These are phyloP conservation scores for Cryptosporidium tyzzeri DNA, from an alignment of 169 alveolate genomes.

Conservation along the genomic window DNA sequence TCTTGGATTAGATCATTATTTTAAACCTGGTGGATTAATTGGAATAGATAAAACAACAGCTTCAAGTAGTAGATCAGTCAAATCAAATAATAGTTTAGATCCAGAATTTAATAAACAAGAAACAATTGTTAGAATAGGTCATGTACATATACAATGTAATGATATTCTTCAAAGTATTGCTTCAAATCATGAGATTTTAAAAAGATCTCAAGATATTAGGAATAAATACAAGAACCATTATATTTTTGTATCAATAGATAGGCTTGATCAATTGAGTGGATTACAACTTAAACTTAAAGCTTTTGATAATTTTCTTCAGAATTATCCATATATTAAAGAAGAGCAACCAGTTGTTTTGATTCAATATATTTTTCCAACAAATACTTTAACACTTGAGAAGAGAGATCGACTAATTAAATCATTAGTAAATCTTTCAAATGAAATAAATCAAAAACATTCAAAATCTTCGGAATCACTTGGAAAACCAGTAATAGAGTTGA, in stretches of 20 bases:
- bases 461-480: background rate
- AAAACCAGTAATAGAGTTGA: conserved; percentile 34
- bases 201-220: conserved; percentile 16
- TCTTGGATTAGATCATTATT: conserved; percentile 89
- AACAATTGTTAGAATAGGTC: conserved; percentile 68
- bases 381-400: conserved; percentile 76
- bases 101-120: conserved; percentile 14
- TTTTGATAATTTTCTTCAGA: conserved; percentile 79
- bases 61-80: background rate
- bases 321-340: conserved; percentile 78
- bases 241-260: conserved; percentile 75
- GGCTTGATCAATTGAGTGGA: conserved; percentile 83
- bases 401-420: conserved; percentile 42
- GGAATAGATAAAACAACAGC: conserved; percentile 83
- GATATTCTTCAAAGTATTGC: conserved; percentile 42
- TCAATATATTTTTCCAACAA: conserved; percentile 80
- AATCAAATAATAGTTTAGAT: background rate
- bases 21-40: conserved; percentile 87
- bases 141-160: conserved; percentile 61
- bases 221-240: conserved; percentile 14
- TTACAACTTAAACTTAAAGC: conserved; percentile 81
- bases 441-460: conserved; percentile 35
- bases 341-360: conserved; percentile 80
- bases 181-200: conserved; percentile 24
- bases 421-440: conserved; percentile 20